Base-by-base conservation (phyloP, 345 rosid genomes). In the Punica granatum region DNA sequence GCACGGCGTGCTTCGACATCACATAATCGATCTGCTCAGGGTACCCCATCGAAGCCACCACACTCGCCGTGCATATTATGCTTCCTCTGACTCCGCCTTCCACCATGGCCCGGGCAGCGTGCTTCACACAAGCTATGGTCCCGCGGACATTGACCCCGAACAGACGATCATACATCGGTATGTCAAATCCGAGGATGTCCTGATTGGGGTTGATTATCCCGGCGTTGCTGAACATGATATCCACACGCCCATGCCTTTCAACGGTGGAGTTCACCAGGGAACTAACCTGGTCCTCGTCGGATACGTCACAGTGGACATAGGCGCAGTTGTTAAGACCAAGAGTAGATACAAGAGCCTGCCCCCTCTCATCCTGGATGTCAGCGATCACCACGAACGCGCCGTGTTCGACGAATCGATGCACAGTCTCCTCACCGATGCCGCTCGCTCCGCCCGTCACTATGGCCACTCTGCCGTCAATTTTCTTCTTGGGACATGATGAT, bases 181-280 rank as follows among this genome's bases (percentile, higher is more conserved):
- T 19, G 23, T 69, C 67, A 19, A 69, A 69, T 13, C 49, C 37
- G 36, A 76, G 73, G 25, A 80, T 25, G 10, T 70, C 74, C 60
- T 83, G 86, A 3, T 63, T 54, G 7, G 64, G 42, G 7, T n/a
- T 8, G 3, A 42, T 8, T 0, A 39, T 1, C 9, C 84, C 84
- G 0, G 82, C 86, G 28, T 80, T 83, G 80, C 82, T 66, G 44
- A 83, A 80, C 79, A 83, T 71, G 42, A 79, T 37, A 59, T 82
- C 81, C 0, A 82, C 67, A 19, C 36, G 26, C 18, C 80, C 79
- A 13, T 59, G 72, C 14, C 26, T 35, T 7, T 33, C 39, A 12
- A 73, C 72, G 2, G 81, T 79, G 43, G 68, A 68, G 21, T 77
- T 68, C 4, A 77, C 80, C 7, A 79, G 61, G 15, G 73, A 68